phyloP scores from a whole-genome alignment of 495 filamentous ascomycete genomes.

The Daldinia childiae region DNA sequence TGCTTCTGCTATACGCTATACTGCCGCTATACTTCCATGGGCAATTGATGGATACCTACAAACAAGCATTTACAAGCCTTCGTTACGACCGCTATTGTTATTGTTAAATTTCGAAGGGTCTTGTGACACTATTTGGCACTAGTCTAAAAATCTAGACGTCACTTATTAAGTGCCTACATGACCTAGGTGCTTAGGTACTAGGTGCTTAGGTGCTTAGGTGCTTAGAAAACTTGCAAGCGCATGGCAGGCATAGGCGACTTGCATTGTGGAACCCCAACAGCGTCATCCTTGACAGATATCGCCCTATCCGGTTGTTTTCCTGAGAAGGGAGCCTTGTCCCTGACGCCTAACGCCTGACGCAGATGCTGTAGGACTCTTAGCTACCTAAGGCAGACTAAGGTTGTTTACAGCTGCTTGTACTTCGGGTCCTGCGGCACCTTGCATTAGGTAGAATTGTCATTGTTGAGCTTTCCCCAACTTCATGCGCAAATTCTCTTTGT shows the following conservation, averaged over 20 bases:
- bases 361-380: conserved; percentile 9
- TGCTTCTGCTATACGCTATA: background rate
- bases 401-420: conserved; percentile 15
- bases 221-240: conserved; percentile 26
- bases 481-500: conserved; percentile 7
- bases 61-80: background rate
- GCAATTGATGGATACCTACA: conserved; percentile 1
- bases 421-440: conserved; percentile 36
- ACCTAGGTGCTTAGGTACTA: background rate
- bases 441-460: conserved; percentile 33
- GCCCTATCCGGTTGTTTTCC: conserved; percentile 18
- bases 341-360: conserved; percentile 11
- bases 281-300: conserved; percentile 26
- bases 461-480: conserved; percentile 23
- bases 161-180: background rate
- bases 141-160: conserved; percentile 25
- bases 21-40: background rate
- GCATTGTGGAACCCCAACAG: conserved; percentile 34
- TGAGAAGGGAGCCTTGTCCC: conserved; percentile 25
- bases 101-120: conserved; percentile 20
- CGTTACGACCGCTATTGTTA: background rate
- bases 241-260: conserved; percentile 28
- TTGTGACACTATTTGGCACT: conserved; percentile 19
- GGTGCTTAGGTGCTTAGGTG: too few species aligned
- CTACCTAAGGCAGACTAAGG: conserved; percentile 14